A percentile compares a stretch with the other conserved stretches of the same genome.
Conservation (phyloP, 2,329 filamentous ascomycete genomes). For the Rutstroemia sydowiana region DNA sequence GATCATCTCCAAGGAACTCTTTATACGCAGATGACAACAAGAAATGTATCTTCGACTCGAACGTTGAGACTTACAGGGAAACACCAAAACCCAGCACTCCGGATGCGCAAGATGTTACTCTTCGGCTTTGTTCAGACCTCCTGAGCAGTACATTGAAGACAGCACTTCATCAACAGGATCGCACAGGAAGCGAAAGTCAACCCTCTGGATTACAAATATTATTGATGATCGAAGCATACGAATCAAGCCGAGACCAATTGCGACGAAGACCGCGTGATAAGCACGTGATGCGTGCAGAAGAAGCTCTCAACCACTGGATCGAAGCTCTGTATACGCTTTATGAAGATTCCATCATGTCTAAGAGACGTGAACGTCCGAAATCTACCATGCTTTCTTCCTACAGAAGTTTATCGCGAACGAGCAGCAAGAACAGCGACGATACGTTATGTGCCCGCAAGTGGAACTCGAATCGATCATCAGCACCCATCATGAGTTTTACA, state of each 20-base stretch:
- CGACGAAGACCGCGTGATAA: slow-evolving; percentile 8
- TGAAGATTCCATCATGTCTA: slow-evolving; percentile 11
- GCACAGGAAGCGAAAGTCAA: slow-evolving; percentile 11
- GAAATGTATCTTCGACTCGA: not conserved
- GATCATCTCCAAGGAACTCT: slow-evolving; percentile 1
- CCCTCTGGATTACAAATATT: slow-evolving; percentile 26
- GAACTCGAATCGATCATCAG: not conserved
- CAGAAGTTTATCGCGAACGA: not conserved
- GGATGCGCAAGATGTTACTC: slow-evolving; percentile 16
- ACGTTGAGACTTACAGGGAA: not conserved
- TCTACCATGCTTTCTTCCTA: not conserved
- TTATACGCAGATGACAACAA: not conserved
- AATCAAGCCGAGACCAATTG: slow-evolving; percentile 19
- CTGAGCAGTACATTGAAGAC: slow-evolving; percentile 23
- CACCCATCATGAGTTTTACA: not conserved
- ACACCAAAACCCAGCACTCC: slow-evolving; percentile 2
- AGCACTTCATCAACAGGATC: slow-evolving; percentile 17
- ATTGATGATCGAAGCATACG: slow-evolving; percentile 29
- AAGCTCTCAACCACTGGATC: slow-evolving; percentile 25
- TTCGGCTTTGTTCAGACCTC: slow-evolving; percentile 26
- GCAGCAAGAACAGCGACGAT: not conserved
- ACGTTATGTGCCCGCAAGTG: not conserved
- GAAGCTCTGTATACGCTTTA: slow-evolving; percentile 26
- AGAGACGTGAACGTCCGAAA: not conserved
- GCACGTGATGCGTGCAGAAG: slow-evolving; percentile 18